A percentile compares a stretch with the other conserved stretches of the same genome.
phyloP scores from a whole-genome alignment of 345 rosid species.

The Citrus trifoliata region DNA sequence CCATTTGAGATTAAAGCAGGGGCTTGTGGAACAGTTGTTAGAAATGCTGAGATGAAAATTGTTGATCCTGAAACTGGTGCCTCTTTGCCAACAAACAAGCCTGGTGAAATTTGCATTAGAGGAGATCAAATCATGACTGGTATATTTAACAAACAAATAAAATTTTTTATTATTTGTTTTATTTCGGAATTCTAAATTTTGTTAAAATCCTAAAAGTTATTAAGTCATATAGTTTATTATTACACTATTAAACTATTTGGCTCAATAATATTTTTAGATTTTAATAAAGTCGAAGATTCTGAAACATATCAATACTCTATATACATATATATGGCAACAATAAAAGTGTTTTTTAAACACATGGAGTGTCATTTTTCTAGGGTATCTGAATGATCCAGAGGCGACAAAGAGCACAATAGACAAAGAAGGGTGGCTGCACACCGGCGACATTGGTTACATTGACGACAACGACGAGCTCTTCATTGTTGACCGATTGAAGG shows the following conservation, averaged over 20 bases:
- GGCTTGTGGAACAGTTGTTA: slow-evolving; percentile 77
- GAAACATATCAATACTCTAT: too few species aligned
- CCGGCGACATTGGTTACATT: slow-evolving; percentile 66
- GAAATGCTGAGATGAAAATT: slow-evolving; percentile 92
- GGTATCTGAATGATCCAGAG: slow-evolving; percentile 47
- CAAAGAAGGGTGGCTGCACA: slow-evolving; percentile 63
- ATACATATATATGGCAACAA: not conserved
- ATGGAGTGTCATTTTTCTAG: not conserved
- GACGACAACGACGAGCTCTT: slow-evolving; percentile 62
- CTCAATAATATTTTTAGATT: fast-evolving
- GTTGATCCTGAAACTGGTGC: slow-evolving; percentile 62
- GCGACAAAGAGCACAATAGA: slow-evolving; percentile 47
- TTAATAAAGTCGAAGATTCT: too few species aligned
- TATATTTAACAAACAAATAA: slow-evolving; percentile 1
- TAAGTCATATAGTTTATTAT: too few species aligned
- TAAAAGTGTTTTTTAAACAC: not conserved
- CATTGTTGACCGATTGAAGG: slow-evolving; percentile 71
- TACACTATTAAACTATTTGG: too few species aligned
- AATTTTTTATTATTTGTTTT: too few species aligned
- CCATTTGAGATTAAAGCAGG: slow-evolving; percentile 72
- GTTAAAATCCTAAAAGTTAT: not conserved
- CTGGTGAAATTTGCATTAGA: slow-evolving; percentile 84
- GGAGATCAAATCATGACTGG: slow-evolving; percentile 94
- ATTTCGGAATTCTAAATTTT: fast-evolving
- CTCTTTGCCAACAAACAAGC: slow-evolving; percentile 52